Conservation (phyloP, 2,329 filamentous ascomycete genomes). For the Gnomoniopsis smithogilvyi region DNA sequence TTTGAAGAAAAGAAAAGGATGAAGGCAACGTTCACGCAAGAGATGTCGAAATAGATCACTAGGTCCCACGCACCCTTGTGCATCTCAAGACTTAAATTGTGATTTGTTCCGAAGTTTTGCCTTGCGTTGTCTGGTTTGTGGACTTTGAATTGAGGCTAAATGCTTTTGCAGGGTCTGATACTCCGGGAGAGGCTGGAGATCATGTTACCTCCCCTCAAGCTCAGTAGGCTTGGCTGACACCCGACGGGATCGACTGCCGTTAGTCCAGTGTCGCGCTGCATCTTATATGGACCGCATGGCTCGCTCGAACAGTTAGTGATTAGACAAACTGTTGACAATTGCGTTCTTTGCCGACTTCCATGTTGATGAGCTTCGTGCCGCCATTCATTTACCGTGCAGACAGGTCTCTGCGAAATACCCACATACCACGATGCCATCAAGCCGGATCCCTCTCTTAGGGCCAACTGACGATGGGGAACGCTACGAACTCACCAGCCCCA, state of each 20-base stretch:
- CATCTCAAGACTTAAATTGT: not conserved
- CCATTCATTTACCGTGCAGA: not conserved
- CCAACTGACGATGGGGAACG: conserved; percentile 47
- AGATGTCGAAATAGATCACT: no score
- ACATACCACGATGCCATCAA: not conserved
- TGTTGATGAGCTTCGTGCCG: not conserved
- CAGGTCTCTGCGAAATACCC: not conserved
- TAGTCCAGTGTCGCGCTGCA: not conserved
- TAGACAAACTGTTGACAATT: not conserved
- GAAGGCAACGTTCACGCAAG: no score
- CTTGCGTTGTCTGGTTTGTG: not conserved
- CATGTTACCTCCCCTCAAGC: not conserved
- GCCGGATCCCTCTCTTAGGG: conserved; percentile 15
- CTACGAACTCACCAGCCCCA: conserved; percentile 54
- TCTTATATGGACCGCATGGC: not conserved
- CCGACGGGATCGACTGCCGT: conserved; percentile 10
- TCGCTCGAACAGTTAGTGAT: not conserved
- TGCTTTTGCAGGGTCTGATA: not conserved
- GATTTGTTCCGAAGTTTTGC: conserved; percentile 8
- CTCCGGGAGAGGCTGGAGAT: not conserved
- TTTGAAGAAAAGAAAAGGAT: no score
- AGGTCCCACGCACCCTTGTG: no score
- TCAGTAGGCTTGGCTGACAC: conserved; percentile 1
- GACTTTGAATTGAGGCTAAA: conserved; percentile 13
- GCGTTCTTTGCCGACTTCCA: not conserved